Base-by-base conservation (phyloP, 2,329 filamentous ascomycete genomes). In the Phyllosticta citriasiana region DNA sequence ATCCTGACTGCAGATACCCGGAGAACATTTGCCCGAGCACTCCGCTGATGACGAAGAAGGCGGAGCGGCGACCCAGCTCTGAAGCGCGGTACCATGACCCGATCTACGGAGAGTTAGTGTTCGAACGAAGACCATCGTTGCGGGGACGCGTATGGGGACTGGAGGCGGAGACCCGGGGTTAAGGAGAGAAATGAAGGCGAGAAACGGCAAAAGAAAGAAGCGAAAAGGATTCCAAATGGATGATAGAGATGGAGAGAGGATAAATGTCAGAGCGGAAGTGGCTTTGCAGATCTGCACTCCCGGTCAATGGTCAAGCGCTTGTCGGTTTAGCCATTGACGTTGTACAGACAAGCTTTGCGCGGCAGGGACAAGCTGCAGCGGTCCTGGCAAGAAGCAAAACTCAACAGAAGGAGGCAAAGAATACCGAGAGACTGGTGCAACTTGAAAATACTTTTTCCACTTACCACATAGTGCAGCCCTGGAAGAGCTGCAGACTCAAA, bases 91-190 rank as follows among this genome's bases (percentile, higher is more conserved):
- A 63, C 62, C 62, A 63, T 3, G 55, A 55, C 12, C 62, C 62
- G 63, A 75, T 72, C 40, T 47, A n/a, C 19, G 40, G 16, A n/a
- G 40, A 5, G 40, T 47, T n/a, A 47, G 40, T 47, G 7, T 16
- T 4, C 5, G 16, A 52, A 76, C 73, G 53, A 76, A 72, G 63
- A 47, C 14, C 16, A n/a, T 22, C 19, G 19, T 47, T 16, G 40
- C 40, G 40, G 16, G 16, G 14, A n/a, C 7, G 3, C 16, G 40
- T 47, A 14, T 19, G 14, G 16, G 5, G 14, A 47, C 40, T 2
- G 40, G 5, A 47, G 14, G 7, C n/a, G 40, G 33, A 40, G 33
- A 16, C 2, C 9, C 33, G 33, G 12, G 16, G 40, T 47, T n/a
- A 5, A 47, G 40, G 40, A 5, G 40, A 19, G 16, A n/a, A n/a